A percentile compares a stretch with the other conserved stretches of the same genome.
Conservation (phyloP, 2,329 filamentous ascomycete species). For the Cryphonectria parasitica region DNA sequence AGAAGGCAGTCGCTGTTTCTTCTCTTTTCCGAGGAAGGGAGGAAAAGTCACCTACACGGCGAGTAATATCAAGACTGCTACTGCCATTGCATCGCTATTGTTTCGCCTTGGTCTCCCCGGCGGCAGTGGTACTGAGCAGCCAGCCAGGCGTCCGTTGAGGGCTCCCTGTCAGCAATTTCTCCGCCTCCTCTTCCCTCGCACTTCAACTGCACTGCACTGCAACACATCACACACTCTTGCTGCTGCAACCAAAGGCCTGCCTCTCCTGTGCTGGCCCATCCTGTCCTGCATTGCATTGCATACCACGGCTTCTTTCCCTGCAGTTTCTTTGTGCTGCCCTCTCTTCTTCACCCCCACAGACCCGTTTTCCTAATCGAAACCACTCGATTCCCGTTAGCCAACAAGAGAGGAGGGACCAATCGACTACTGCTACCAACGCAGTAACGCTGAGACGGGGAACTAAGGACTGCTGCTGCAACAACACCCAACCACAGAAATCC, state of each 20-base stretch:
- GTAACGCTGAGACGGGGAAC: conserved; percentile 3
- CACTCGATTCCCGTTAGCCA: background rate
- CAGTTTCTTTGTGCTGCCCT: background rate
- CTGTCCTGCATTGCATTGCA: background rate
- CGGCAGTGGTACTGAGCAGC: background rate
- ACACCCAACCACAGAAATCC: background rate
- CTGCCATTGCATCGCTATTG: background rate
- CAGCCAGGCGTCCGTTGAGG: background rate
- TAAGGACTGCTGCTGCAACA: background rate
- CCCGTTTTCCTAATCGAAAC: background rate
- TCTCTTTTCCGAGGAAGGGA: background rate
- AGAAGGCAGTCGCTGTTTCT: background rate
- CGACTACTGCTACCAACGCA: background rate
- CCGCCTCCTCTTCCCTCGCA: background rate
- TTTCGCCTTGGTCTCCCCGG: background rate
- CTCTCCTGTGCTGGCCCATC: background rate
- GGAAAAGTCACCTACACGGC: background rate
- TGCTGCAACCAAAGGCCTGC: conserved; percentile 4
- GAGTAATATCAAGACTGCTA: background rate
- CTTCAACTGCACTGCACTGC: conserved; percentile 6
- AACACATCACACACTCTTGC: background rate
- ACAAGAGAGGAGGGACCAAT: background rate
- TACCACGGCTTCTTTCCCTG: background rate
- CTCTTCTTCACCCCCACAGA: background rate
- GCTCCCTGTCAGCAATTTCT: conserved; percentile 1